Conservation (phyloP, 2,329 filamentous ascomycete species). For the Aspergillus jensenii region DNA sequence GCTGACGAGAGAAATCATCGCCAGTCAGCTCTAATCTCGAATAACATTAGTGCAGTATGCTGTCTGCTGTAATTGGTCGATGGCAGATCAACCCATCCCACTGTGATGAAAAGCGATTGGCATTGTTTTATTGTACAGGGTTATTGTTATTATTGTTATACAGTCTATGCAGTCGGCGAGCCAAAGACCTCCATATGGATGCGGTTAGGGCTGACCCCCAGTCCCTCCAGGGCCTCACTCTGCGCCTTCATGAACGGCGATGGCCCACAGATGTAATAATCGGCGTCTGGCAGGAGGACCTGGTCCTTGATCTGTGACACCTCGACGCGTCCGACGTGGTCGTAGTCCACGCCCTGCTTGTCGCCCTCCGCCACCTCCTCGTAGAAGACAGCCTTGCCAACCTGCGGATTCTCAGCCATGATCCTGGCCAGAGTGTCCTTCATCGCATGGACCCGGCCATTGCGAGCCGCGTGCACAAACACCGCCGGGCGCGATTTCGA, state of each 20-base stretch:
- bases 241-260: constrained; percentile 61
- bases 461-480: constrained; percentile 60
- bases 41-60: no score
- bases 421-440: constrained; percentile 45
- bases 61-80: no score
- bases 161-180: constrained; percentile 1
- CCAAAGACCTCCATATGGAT: constrained; percentile 32
- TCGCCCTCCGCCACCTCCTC: constrained; percentile 48
- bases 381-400: constrained; percentile 59
- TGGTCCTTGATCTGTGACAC: constrained; percentile 54
- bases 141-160: no score
- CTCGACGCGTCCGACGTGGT: constrained; percentile 59
- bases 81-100: no score
- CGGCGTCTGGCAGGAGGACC: constrained; percentile 57
- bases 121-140: background rate
- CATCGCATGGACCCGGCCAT: constrained; percentile 51
- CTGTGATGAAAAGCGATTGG: no score
- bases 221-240: constrained; percentile 18
- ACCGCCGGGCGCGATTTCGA: constrained; percentile 52
- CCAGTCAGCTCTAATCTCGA: no score
- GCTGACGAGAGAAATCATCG: no score
- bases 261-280: constrained; percentile 74
- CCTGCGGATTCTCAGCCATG: constrained; percentile 58
- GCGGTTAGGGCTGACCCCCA: constrained; percentile 22
- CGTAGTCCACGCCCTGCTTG: constrained; percentile 57